Percentiles rank a stretch among this genome's conserved stretches.
Evolutionary conservation across 2,329 filamentous ascomycete species (phyloP).

Genomic region (Dactylellina leptospora): DNA sequence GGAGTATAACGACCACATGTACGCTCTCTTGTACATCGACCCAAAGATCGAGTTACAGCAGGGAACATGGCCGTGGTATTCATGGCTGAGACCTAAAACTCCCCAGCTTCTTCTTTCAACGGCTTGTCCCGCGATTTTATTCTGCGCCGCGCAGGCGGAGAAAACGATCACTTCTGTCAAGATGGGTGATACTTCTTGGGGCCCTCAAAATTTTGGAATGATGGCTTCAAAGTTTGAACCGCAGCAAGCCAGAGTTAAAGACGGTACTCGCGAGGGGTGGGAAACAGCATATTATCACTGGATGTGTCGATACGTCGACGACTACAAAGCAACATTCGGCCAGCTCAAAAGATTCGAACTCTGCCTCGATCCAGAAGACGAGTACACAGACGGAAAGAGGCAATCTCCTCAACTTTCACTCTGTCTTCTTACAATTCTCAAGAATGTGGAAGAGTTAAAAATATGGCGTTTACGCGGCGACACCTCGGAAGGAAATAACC

Average conservation of each 20-base stretch:
- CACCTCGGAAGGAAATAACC: too few relatives aligned
- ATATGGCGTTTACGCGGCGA: conserved; percentile 33
- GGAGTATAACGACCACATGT: conserved; percentile 42
- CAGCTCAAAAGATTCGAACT: conserved; percentile 35
- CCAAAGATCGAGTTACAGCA: conserved; percentile 32
- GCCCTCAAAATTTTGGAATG: conserved; percentile 29
- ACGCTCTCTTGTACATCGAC: conserved; percentile 38
- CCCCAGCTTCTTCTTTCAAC: conserved; percentile 24
- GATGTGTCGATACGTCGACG: conserved; percentile 39
- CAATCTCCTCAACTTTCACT: conserved; percentile 9
- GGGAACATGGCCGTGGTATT: conserved; percentile 36
- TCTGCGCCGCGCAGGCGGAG: conserved; percentile 37
- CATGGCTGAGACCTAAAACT: conserved; percentile 31
- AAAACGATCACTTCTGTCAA: conserved; percentile 25
- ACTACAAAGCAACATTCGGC: conserved; percentile 41
- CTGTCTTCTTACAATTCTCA: conserved; percentile 31
- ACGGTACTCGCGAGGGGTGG: conserved; percentile 22
- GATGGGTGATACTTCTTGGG: conserved; percentile 37
- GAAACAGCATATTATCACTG: conserved; percentile 35
- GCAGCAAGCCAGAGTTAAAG: conserved; percentile 14
- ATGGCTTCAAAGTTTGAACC: conserved; percentile 35
- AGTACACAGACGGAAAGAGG: neutral
- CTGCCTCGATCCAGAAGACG: conserved; percentile 32
- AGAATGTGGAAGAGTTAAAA: conserved; percentile 41
- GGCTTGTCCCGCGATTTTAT: conserved; percentile 37